Percentiles rank a stretch among this genome's conserved stretches.
phyloP scores from a whole-genome alignment of 148 eudicot genomes.

The Pouteria glomerata region DNA sequence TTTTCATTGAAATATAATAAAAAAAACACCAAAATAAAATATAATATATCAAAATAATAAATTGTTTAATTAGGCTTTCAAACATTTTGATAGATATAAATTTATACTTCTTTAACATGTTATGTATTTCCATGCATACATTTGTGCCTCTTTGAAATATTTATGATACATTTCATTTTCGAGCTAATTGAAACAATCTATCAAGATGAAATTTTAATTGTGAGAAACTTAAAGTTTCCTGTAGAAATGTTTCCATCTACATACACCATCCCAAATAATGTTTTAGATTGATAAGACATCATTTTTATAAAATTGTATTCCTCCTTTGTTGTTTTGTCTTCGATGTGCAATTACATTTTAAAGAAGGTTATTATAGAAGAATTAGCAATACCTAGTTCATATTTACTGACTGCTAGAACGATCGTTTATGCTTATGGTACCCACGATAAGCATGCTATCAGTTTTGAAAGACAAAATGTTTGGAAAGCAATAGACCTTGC shows the following conservation, averaged over 20 bases:
- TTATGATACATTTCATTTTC: no score
- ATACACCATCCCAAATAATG: neutral
- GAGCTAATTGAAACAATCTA: no score
- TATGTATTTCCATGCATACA: no score
- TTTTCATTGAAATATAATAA: no score
- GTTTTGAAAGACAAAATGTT: neutral
- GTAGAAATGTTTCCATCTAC: neutral
- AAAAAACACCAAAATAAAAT: no score
- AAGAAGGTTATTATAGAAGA: neutral
- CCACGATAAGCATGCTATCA: neutral
- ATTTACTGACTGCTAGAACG: neutral
- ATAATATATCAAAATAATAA: no score
- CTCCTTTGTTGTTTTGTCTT: neutral
- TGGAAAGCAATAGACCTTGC: neutral
- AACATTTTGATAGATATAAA: no score
- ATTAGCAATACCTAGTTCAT: neutral
- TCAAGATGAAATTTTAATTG: neutral
- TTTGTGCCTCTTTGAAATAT: no score
- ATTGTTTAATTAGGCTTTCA: no score
- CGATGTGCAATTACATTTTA: neutral
- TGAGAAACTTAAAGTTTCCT: neutral
- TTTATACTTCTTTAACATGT: no score
- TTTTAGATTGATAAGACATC: neutral
- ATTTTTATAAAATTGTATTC: neutral
- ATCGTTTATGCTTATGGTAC: neutral